Base-by-base conservation (phyloP, 1,284 basidiomycete species). In the Cutaneotrichosporon cyanovorans region DNA sequence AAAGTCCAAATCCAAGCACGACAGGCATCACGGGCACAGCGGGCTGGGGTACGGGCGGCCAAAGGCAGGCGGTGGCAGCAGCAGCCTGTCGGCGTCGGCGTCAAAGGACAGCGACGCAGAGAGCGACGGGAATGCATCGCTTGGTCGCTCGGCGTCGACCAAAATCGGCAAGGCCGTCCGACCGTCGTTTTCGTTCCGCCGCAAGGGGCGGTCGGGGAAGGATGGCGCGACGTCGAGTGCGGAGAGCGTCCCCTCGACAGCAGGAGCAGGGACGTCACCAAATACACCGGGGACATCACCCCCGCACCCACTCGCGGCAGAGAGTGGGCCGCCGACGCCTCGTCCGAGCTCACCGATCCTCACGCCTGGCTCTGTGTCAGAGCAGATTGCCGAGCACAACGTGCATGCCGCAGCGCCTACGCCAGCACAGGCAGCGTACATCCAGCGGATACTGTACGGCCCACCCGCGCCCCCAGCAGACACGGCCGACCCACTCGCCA, bases 401-500 rank as follows among this genome's bases (percentile, higher is more conserved):
- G 37, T 45, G 0, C 61, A 62, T 41, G 52, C 55, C 11, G 55
- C 63, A 3, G 54, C 59, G 12, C 70, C 69, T 6, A 70, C 66
- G 1, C 60, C 65, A 0, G 67, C 68, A 21, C 71, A 73, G 51
- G 59, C 64, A n/a, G 71, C 70, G 1, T 73, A 73, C 46, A 72
- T 73, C 32, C 61, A 62, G 19, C 59, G 69, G 11, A 67, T 73
- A 35, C 64, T 73, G 22, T 55, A 64, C 22, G 63, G 60, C 12
- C 63, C 65, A 2, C 56, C 53, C 8, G 25, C 25, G 2, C 51
- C 37, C 11, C 28, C 45, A 23, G 46, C 19, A 10, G 56, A 56
- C 19, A 20, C 28, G 16, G 44, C 42, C n/a, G 67, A 69, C 42
- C 65, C 67, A 5, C 51, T 69, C 12, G 64, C 68, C 15, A 64